Base-by-base conservation (phyloP, 2,329 filamentous ascomycete species). In the Lachnellula occidentalis region DNA sequence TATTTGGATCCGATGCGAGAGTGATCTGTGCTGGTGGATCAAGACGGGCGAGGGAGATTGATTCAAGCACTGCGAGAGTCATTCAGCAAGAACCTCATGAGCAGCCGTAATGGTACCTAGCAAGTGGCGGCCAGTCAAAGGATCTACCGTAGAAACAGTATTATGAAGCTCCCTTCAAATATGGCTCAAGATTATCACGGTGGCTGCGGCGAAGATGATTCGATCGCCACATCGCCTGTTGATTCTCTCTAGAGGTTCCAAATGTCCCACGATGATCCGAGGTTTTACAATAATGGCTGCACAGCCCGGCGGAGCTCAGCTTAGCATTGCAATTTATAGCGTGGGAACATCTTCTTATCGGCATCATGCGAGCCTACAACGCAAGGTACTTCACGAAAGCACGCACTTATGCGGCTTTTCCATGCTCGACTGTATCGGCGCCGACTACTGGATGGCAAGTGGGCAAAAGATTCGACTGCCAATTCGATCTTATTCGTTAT, bases 341-440 rank as follows among this genome's bases (percentile, higher is more conserved):
- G 49, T 49, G 53, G 56, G 53, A 14, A 34, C 14, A 51, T 50
- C 45, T 45, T 57, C 37, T 57, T 55, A 55, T 51, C 51, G 43
- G 50, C 55, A 54, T 63, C 57, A 63, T 61, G 58, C 58, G 50
- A 54, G 48, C 41, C 39, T 48, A 39, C 53, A 39, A 56, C 31
- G 34, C 48, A 45, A 41, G 47, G 48, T 41, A 43, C 48, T n/a
- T n/a, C 48, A 50, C 51, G 24, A 55, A 34, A 56, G 53, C 51
- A 54, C 55, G 47, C 50, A 37, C 27, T 19, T 45, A 51, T 57
- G 59, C 59, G 60, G 54, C 57, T 48, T 54, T 57, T 55, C 61
- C 57, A 58, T 54, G 48, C 19, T 51, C 19, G 17, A 51, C 50
- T 51, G 45, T 47, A 54, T 57, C 52, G 56, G 51, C 47, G 27